Conservation (phyloP, 805 yeast genomes). For the Yamadazyma tumulicola region DNA sequence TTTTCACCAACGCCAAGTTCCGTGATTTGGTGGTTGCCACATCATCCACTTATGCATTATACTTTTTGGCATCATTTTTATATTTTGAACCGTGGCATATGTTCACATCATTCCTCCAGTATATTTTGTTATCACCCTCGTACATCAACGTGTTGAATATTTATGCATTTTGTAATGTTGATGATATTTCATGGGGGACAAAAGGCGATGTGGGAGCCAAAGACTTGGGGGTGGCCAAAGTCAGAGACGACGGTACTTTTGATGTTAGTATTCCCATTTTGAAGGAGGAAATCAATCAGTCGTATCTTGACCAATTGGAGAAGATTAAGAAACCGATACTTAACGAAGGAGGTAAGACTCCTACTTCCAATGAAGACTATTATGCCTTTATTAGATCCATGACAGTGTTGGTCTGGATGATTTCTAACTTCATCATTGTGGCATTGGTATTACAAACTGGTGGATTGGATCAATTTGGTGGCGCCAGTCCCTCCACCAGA, state of each 20-base stretch:
- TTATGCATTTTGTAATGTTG: slow-evolving; percentile 68
- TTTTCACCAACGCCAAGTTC: slow-evolving; percentile 45
- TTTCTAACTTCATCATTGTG: slow-evolving; percentile 38
- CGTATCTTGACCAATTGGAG: slow-evolving; percentile 49
- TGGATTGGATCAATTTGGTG: slow-evolving; percentile 40
- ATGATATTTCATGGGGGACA: slow-evolving; percentile 75
- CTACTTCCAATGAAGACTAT: slow-evolving; percentile 40
- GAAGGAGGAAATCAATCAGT: slow-evolving; percentile 51
- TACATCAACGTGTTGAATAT: slow-evolving; percentile 57
- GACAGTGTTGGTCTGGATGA: slow-evolving; percentile 47
- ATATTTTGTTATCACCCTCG: slow-evolving; percentile 49
- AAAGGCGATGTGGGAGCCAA: slow-evolving; percentile 61
- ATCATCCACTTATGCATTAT: slow-evolving; percentile 58
- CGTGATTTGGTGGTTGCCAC: slow-evolving; percentile 56
- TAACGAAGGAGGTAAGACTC: slow-evolving; percentile 20
- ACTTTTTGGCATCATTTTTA: slow-evolving; percentile 54
- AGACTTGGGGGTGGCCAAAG: slow-evolving; percentile 53
- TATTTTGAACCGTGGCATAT: slow-evolving; percentile 69
- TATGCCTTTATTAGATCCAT: slow-evolving; percentile 43
- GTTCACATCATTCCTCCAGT: slow-evolving; percentile 52
- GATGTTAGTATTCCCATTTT: slow-evolving; percentile 52
- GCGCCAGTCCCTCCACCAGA: slow-evolving; percentile 29
- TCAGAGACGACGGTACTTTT: slow-evolving; percentile 51
- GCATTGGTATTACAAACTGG: slow-evolving; percentile 44
- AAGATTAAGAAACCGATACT: slow-evolving; percentile 46